Evolutionary conservation across 2,329 filamentous ascomycete genomes (phyloP), one percentile per base, ranked within the genome.

Genomic region (Fusarium anthophilum): DNA sequence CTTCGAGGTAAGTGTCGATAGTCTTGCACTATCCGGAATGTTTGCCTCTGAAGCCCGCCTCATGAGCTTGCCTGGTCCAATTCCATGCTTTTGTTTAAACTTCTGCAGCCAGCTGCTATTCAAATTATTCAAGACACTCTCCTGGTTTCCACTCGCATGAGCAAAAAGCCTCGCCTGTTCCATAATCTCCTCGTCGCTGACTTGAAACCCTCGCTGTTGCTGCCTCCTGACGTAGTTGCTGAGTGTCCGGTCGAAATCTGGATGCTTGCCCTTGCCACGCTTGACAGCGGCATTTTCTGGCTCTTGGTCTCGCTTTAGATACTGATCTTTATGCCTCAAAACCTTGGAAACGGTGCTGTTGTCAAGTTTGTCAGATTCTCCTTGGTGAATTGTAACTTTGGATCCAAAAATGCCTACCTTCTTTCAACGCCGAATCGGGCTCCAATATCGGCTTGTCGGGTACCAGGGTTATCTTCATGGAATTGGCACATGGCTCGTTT

Each of bases 271-370:
- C 84, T 97, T 98, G 65, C 89, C 86, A 75, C 93, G 92, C 82
- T 96, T 97, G 75, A 93, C 89, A 11, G 94, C 93, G 50, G 95
- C 70, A 54, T 76, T 75, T 51, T 84, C 76, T 89, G 90, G 80
- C 87, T 94, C 76, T 91, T 93, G 82, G 94, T 95, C 79, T 94
- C 94, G 91, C 79, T 92, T 93, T 22, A 98, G 88, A 83, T 97
- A 98, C 82, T 97, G 96, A 73, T 99, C 96, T 84, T 96, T 97
- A 79, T 98, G 92, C 61, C 96, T 92, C 74, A 99, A 84, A 63
- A 98, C 96, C 82, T 99, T 99, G 62, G 96, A 99, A n/a, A 99
- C 96, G 55, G 96, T 99, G 85, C 96, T 99, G 70, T 58, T 53
- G 55, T 62, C 38, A 24, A 56, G 53, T 38, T 59, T 66, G 77